phyloP scores from a whole-genome alignment of 1,284 basidiomycete genomes.

The Flammula alnicola region DNA sequence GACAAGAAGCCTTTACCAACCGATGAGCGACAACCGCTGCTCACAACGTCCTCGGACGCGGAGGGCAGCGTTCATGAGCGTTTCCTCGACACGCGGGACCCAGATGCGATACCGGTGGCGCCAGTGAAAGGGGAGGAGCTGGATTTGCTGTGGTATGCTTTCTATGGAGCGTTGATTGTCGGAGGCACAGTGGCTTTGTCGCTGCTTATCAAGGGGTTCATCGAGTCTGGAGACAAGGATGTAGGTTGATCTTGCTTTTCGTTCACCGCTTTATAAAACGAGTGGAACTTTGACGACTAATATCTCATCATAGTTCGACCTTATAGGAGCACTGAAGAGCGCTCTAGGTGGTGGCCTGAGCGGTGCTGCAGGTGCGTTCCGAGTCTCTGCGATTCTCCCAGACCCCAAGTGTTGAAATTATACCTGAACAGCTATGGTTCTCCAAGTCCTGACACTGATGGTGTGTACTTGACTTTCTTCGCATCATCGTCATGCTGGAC shows the following conservation, averaged over 20 bases:
- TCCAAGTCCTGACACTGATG: slow-evolving; percentile 89
- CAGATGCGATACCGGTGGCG: neutral
- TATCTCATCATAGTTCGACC: slow-evolving; percentile 67
- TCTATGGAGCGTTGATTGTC: slow-evolving; percentile 39
- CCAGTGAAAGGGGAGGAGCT: slow-evolving; percentile 21
- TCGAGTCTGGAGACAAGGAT: slow-evolving; percentile 68
- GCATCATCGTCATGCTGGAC: neutral
- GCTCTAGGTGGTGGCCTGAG: slow-evolving; percentile 87
- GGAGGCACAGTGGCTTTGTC: slow-evolving; percentile 44
- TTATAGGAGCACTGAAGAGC: slow-evolving; percentile 71
- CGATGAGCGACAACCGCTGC: slow-evolving; percentile 16
- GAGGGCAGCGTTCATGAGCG: slow-evolving; percentile 8
- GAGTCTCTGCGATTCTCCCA: neutral
- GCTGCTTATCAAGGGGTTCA: slow-evolving; percentile 69
- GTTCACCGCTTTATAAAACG: too few species aligned
- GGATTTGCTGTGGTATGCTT: slow-evolving; percentile 22
- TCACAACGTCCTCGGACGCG: slow-evolving; percentile 4
- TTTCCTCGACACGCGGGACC: slow-evolving; percentile 5
- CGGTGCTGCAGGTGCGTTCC: slow-evolving; percentile 71
- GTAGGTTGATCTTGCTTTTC: too few species aligned
- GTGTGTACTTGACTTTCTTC: too few species aligned
- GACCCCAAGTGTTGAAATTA: neutral
- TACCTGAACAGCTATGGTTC: slow-evolving; percentile 74
- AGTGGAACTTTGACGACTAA: slow-evolving; percentile 25
- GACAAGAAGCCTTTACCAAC: slow-evolving; percentile 8